Evolutionary conservation across 306 rosid species (phyloP), one percentile per base, ranked within the genome.

Genomic region (Astragalus membranaceus): DNA sequence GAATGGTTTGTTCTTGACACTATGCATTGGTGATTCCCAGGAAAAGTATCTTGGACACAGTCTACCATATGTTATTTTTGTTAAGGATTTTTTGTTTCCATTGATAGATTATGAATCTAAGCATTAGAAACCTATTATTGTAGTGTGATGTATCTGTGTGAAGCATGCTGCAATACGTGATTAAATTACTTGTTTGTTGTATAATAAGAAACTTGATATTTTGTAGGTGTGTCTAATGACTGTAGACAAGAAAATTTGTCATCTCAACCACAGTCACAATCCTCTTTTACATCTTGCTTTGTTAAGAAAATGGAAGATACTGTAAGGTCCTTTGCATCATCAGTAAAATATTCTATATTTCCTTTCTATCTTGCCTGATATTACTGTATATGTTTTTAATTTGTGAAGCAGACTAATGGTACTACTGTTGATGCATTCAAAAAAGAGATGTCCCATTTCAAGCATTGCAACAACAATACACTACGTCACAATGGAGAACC

Each of bases 251-350:
- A 81, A 67, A 69, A 50, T 70, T 2, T 63, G 54, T 29, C 77
- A 54, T 65, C 87, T 83, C 79, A 63, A 43, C 67, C 39, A 52
- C 76, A 47, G 55, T 10, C 66, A 64, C 55, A n/a, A 42, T 43
- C 88, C 49, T 3, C 81, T 63, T 94, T 90, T 76, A 37, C 80
- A 30, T 32, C 89, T 63, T 11, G 7, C 48, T 81, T 94, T 43
- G 12, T n/a, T 62, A 62, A 68, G 75, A 85, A 83, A 84, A 55
- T 93, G 56, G 80, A 82, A 41, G 83, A 69, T 43, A 57, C 83
- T 67, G 98, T 94, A 87, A 70, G 82, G 71, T 64, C 83, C 77
- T 72, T 77, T 67, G 70, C 62, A 9, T 55, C 56, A 75, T 70
- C 14, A 2, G 42, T 70, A 15, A 73, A 71, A 66, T 43, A 70